Conservation (phyloP, 148 eudicot genomes). For the Nepenthes mirabilis region DNA sequence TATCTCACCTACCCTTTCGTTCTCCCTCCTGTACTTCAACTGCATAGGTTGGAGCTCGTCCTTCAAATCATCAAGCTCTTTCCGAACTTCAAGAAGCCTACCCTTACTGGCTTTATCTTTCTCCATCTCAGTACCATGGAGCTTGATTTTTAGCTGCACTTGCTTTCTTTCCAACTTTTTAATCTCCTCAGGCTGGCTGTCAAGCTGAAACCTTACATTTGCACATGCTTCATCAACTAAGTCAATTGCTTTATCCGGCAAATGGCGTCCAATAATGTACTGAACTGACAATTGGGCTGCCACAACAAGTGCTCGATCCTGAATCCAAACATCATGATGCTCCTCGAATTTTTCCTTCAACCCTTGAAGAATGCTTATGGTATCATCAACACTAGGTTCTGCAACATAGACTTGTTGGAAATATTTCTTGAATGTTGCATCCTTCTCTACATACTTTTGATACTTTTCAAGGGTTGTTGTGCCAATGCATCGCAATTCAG, state of each 20-base stretch:
- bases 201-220: slow-evolving; percentile 77
- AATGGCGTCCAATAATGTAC: slow-evolving; percentile 73
- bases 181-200: slow-evolving; percentile 93
- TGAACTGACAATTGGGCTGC: slow-evolving; percentile 68
- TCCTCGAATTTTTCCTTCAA: slow-evolving; percentile 9
- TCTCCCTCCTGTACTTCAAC: slow-evolving; percentile 77
- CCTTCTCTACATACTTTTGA: slow-evolving; percentile 22
- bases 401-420: slow-evolving; percentile 23
- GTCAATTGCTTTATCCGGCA: slow-evolving; percentile 90
- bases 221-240: slow-evolving; percentile 91
- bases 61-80: slow-evolving; percentile 64
- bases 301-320: slow-evolving; percentile 62
- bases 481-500: slow-evolving; percentile 19
- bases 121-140: slow-evolving; percentile 86
- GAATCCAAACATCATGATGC: slow-evolving; percentile 51
- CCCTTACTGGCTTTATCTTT: slow-evolving; percentile 85
- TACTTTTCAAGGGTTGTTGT: slow-evolving; percentile 22
- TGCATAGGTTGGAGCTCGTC: slow-evolving; percentile 72
- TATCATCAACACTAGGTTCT: slow-evolving; percentile 15
- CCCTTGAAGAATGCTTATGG: slow-evolving; percentile 10
- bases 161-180: slow-evolving; percentile 85
- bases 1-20: slow-evolving; percentile 67
- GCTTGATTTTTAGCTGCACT: slow-evolving; percentile 72
- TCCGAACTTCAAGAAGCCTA: slow-evolving; percentile 59
- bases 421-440: slow-evolving; percentile 17